A percentile compares a stretch with the other conserved stretches of the same genome.
phyloP scores from a whole-genome alignment of 768 basidiomycete genomes.

The Xanthoconium purpureum region DNA sequence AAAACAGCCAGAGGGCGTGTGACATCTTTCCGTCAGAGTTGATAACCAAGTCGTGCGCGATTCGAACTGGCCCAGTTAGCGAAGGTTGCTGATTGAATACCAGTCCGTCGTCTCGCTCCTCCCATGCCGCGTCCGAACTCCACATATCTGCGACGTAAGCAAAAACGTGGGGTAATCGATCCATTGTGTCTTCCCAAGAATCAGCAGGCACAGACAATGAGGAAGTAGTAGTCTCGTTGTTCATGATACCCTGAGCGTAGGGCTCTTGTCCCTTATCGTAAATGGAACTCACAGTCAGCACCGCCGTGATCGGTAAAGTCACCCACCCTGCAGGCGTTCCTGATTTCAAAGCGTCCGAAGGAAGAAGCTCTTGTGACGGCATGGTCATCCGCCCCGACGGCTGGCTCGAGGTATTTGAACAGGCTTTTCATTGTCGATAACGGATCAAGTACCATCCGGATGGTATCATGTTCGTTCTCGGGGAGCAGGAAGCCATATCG shows the following conservation, averaged over 20 bases:
- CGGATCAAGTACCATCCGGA: constrained; percentile 35
- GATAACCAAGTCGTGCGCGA: constrained; percentile 33
- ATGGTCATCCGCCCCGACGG: constrained; percentile 9
- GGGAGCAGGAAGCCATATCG: constrained; percentile 77
- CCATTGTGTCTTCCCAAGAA: constrained; percentile 14
- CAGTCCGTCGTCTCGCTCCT: constrained; percentile 23
- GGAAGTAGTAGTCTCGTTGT: constrained; percentile 7
- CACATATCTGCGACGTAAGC: constrained; percentile 20
- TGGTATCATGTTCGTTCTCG: constrained; percentile 63
- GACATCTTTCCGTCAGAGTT: constrained; percentile 54
- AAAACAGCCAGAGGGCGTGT: constrained; percentile 47
- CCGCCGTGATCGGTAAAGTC: constrained; percentile 24
- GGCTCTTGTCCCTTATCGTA: constrained; percentile 23
- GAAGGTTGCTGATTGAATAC: constrained; percentile 28
- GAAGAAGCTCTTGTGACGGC: constrained; percentile 15
- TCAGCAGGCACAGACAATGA: constrained; percentile 2
- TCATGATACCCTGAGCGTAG: constrained; percentile 17
- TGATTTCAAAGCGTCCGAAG: constrained; percentile 13
- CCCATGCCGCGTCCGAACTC: constrained; percentile 25
- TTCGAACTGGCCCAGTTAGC: constrained; percentile 3
- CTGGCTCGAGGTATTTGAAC: too few species aligned
- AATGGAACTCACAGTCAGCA: constrained; percentile 11
- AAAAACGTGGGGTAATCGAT: constrained; percentile 18
- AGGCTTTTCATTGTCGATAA: constrained; percentile 11
- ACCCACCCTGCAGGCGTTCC: constrained; percentile 28